Evolutionary conservation across 73 alveolate genomes (phyloP).

Genomic region (Blepharisma stoltei): DNA sequence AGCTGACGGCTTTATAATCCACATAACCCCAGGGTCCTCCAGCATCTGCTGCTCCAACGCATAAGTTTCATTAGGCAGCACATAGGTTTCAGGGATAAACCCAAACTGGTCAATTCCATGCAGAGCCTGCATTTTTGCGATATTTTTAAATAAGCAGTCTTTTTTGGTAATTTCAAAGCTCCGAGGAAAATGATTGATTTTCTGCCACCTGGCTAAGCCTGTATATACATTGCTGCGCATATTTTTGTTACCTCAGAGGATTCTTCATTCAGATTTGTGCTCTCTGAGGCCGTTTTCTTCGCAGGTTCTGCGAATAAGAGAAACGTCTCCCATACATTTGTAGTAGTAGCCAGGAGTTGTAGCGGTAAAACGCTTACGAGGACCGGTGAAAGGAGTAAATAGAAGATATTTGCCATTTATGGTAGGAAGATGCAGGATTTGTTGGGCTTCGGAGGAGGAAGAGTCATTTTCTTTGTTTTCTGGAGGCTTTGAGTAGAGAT

Average conservation of each 20-base stretch:
- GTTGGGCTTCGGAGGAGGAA: too few relatives aligned
- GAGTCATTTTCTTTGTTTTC: too few relatives aligned
- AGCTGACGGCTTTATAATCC: slow-evolving; percentile 80
- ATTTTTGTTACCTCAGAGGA: background rate
- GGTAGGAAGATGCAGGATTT: too few relatives aligned
- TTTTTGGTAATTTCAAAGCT: slow-evolving; percentile 72
- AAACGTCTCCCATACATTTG: background rate
- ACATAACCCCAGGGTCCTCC: slow-evolving; percentile 33
- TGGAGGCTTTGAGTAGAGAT: too few relatives aligned
- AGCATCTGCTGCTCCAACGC: slow-evolving; percentile 44
- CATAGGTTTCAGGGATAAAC: slow-evolving; percentile 74
- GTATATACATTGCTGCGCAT: background rate
- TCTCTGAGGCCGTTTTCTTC: too few relatives aligned
- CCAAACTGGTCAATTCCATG: slow-evolving; percentile 56
- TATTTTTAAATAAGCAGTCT: slow-evolving; percentile 49
- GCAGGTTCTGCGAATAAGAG: too few relatives aligned
- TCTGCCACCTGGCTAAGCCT: slow-evolving; percentile 10
- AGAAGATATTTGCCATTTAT: too few relatives aligned
- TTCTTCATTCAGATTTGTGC: background rate
- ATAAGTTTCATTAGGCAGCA: slow-evolving; percentile 68
- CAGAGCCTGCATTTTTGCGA: slow-evolving; percentile 56
- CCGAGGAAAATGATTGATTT: slow-evolving; percentile 71
- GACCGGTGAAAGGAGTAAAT: too few relatives aligned
- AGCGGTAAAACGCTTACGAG: background rate
- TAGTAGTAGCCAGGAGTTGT: background rate